These are phyloP conservation scores for Silene uniflora DNA, from an alignment of 148 eudicot genomes.

Conservation along the genomic window DNA sequence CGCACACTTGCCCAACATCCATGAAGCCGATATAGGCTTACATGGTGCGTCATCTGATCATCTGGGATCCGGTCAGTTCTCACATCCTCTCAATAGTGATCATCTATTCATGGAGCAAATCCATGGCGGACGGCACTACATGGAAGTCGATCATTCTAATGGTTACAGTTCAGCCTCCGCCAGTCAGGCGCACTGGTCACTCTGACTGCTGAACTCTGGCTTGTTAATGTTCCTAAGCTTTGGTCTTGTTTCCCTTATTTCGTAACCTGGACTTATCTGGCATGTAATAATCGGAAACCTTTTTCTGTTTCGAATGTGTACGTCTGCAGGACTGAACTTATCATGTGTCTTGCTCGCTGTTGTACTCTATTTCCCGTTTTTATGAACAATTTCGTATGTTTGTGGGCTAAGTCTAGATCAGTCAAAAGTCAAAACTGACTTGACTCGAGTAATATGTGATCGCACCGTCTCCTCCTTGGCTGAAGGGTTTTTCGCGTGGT, in stretches of 20 bases:
- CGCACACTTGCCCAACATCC: conserved; percentile 34
- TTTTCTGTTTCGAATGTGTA: background rate
- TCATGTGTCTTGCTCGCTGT: background rate
- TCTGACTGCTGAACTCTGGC: conserved; percentile 24
- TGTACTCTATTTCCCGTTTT: conserved; percentile 16
- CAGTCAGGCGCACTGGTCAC: conserved; percentile 64
- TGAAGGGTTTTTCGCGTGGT: too few species aligned
- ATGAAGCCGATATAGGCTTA: conserved; percentile 28
- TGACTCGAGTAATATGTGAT: background rate
- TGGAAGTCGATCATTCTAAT: conserved; percentile 46
- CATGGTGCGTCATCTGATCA: conserved; percentile 32
- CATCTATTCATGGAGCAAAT: conserved; percentile 46
- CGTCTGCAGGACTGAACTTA: conserved; percentile 6
- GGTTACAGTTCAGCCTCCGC: conserved; percentile 48
- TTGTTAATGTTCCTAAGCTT: background rate
- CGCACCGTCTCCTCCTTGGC: too few species aligned
- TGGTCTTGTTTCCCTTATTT: background rate
- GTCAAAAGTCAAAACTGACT: background rate
- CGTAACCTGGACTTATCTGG: background rate
- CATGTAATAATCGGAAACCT: conserved; percentile 10
- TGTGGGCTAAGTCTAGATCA: background rate
- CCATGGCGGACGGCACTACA: conserved; percentile 48
- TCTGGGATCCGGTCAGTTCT: conserved; percentile 51
- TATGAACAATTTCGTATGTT: background rate
- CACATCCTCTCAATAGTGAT: conserved; percentile 38